Percentiles rank a stretch among this genome's conserved stretches.
These are phyloP conservation scores for Fonsecaea pedrosoi DNA, from an alignment of 2,329 filamentous ascomycete genomes.

Conservation along the genomic window DNA sequence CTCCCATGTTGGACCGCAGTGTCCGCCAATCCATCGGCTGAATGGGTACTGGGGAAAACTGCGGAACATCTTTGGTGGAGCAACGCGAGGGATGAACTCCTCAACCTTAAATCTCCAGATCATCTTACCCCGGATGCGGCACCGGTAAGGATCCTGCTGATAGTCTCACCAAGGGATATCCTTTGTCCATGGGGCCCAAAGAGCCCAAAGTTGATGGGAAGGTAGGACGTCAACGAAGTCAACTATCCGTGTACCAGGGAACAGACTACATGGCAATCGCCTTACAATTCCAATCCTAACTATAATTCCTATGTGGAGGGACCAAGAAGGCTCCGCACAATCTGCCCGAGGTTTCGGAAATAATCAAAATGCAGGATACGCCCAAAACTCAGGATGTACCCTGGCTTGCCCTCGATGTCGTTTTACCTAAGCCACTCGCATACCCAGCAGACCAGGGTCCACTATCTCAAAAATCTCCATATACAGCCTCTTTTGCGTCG, in stretches of 20 bases:
- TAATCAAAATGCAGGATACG: not conserved
- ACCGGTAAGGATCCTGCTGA: not conserved
- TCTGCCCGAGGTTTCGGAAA: not conserved
- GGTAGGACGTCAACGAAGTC: not conserved
- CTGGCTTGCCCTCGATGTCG: not conserved
- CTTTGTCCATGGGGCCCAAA: not conserved
- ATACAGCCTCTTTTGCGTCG: not conserved
- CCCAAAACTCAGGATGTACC: not conserved
- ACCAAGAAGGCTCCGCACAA: not conserved
- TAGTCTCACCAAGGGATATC: not conserved
- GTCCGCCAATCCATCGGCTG: not conserved
- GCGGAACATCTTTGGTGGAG: not conserved
- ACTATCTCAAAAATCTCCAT: not conserved
- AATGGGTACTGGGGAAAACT: not conserved
- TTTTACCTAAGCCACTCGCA: constrained; percentile 3
- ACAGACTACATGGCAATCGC: not conserved
- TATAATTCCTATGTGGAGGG: not conserved
- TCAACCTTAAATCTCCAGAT: not conserved
- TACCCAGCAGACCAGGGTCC: not conserved
- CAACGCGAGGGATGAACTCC: not conserved
- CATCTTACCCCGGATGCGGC: constrained; percentile 1
- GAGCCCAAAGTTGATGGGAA: not conserved
- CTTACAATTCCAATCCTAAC: not conserved
- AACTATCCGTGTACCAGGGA: not conserved
- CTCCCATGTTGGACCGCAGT: too few species aligned